Conservation (phyloP, 2,329 filamentous ascomycete genomes). For the Leptographium procerum region DNA sequence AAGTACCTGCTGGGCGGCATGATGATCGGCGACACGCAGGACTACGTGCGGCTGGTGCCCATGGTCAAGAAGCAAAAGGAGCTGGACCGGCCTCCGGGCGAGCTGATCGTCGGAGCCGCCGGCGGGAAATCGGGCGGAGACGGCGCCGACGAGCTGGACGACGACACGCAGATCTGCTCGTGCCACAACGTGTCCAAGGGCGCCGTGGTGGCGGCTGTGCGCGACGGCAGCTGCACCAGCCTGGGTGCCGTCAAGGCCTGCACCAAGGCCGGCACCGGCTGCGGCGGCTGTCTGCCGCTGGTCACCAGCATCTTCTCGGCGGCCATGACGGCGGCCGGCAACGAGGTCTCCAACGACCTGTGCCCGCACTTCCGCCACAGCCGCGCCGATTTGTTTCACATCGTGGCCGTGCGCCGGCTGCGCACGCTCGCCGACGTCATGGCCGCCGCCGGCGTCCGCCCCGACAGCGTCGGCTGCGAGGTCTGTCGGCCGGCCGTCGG, state of each 20-base stretch:
- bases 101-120: conserved; percentile 71
- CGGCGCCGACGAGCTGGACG: conserved; percentile 62
- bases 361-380: conserved; percentile 74
- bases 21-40: conserved; percentile 90
- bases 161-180: conserved; percentile 83
- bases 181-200: conserved; percentile 89
- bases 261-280: conserved; percentile 85
- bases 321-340: conserved; percentile 73
- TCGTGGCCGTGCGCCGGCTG: conserved; percentile 70
- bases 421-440: conserved; percentile 66
- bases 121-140: conserved; percentile 63
- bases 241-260: conserved; percentile 76
- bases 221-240: conserved; percentile 69
- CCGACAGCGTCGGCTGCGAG: conserved; percentile 69
- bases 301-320: conserved; percentile 85
- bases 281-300: conserved; percentile 80
- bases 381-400: conserved; percentile 81
- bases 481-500: conserved; percentile 74
- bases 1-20: conserved; percentile 89
- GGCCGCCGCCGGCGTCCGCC: conserved; percentile 56
- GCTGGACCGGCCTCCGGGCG: conserved; percentile 65
- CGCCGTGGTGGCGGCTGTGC: conserved; percentile 60
- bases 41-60: conserved; percentile 81
- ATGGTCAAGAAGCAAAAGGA: conserved; percentile 76
- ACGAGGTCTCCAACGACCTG: conserved; percentile 77